A percentile compares a stretch with the other conserved stretches of the same genome.
Conservation (phyloP, 2,329 filamentous ascomycete genomes). For the Metarhizium humberi region DNA sequence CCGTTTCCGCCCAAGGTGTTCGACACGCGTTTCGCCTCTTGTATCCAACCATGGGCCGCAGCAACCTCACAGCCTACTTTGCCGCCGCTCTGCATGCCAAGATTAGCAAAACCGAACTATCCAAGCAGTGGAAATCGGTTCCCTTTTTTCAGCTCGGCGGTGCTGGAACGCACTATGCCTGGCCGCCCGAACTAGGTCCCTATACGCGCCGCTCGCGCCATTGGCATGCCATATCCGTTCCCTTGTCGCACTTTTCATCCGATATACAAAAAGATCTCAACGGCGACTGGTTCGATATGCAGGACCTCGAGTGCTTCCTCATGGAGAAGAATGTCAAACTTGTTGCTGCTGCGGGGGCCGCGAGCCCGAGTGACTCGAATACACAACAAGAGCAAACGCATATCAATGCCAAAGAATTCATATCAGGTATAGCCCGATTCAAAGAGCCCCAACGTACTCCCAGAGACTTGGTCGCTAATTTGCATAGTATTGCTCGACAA, state of each 20-base stretch:
- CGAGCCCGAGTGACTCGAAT: neutral
- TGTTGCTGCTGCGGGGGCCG: neutral
- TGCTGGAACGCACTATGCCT: slow-evolving; percentile 39
- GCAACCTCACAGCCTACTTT: slow-evolving; percentile 7
- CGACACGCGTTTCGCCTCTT: slow-evolving; percentile 8
- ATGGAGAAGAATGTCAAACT: slow-evolving; percentile 5
- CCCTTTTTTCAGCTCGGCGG: slow-evolving; percentile 58
- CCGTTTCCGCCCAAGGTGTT: slow-evolving; percentile 4
- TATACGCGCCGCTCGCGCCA: neutral
- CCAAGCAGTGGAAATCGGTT: neutral
- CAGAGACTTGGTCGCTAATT: neutral
- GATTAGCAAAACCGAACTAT: neutral
- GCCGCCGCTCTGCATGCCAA: slow-evolving; percentile 8
- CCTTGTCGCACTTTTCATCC: slow-evolving; percentile 5
- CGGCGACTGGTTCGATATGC: slow-evolving; percentile 12
- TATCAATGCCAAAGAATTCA: neutral
- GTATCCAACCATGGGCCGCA: slow-evolving; percentile 6
- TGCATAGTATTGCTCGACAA: slow-evolving; percentile 6
- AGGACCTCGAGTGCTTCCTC: slow-evolving; percentile 10
- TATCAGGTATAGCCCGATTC: neutral
- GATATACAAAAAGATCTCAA: slow-evolving; percentile 6
- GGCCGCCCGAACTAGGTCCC: neutral
- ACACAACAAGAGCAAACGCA: neutral
- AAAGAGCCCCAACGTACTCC: neutral
- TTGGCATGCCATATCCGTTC: slow-evolving; percentile 5